These are phyloP conservation scores for Spathaspora boniae DNA, from an alignment of 805 yeast genomes.

Conservation along the genomic window DNA sequence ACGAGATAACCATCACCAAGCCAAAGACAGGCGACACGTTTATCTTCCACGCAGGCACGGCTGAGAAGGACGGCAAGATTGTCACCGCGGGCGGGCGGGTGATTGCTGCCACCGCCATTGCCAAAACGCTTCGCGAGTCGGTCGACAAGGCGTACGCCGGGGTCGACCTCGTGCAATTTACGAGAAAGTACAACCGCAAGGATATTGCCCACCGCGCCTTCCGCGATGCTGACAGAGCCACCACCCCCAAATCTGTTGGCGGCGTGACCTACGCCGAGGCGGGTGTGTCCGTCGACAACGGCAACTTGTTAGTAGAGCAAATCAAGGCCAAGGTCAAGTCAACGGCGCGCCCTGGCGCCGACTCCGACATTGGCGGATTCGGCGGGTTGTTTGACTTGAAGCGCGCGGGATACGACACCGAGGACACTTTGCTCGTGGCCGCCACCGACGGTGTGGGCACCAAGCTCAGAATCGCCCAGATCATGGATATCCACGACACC, in stretches of 20 bases:
- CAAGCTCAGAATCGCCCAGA: conserved; percentile 91
- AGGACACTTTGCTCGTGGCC: conserved; percentile 81
- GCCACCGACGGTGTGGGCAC: conserved; percentile 99
- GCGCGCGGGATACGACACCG: conserved; percentile 81
- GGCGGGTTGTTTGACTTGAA: conserved; percentile 94
- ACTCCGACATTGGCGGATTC: conserved; percentile 97
- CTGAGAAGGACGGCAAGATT: conserved; percentile 42
- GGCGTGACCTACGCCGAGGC: conserved; percentile 88
- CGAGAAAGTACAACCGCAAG: conserved; percentile 75
- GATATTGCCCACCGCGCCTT: conserved; percentile 98
- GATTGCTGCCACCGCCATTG: conserved; percentile 88
- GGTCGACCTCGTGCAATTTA: conserved; percentile 69
- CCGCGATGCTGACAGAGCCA: conserved; percentile 41
- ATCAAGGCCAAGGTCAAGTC: conserved; percentile 89
- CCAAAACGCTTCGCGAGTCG: conserved; percentile 69
- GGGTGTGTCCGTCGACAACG: conserved; percentile 97
- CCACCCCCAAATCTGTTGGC: conserved; percentile 13
- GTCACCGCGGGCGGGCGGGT: conserved; percentile 96
- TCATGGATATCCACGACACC: conserved; percentile 84
- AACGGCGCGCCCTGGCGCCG: conserved; percentile 94
- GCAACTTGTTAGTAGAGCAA: conserved; percentile 83
- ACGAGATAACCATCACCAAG: conserved; percentile 59
- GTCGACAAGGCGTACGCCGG: conserved; percentile 86
- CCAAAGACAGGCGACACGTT: conserved; percentile 55
- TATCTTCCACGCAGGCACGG: conserved; percentile 97